Evolutionary conservation across 257 asterid species (phyloP).

Genomic region (Nicotiana knightiana): DNA sequence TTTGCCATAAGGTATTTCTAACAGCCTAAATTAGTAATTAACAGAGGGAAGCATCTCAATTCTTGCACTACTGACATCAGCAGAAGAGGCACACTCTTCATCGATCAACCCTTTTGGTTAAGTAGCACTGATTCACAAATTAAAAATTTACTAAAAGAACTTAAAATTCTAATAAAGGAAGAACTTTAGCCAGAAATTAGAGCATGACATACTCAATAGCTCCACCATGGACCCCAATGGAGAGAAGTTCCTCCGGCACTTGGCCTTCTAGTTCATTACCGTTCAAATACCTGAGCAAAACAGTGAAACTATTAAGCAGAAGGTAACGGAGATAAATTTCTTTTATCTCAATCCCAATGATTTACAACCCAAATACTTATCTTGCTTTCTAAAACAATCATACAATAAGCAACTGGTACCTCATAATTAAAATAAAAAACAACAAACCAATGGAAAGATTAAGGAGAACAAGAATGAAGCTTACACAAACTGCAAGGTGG

Average conservation of each 20-base stretch:
- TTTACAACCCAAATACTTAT: not conserved
- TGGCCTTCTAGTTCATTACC: constrained; percentile 68
- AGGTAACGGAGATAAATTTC: not conserved
- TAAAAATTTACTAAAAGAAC: not conserved
- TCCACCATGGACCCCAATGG: constrained; percentile 96
- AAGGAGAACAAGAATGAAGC: constrained; percentile 20
- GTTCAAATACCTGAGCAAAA: constrained; percentile 52
- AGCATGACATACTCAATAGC: constrained; percentile 69
- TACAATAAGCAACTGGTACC: not conserved
- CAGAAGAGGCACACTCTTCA: not conserved
- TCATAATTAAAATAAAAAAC: not conserved
- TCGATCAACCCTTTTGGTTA: no score
- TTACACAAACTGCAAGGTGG: constrained; percentile 83
- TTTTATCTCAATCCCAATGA: not conserved
- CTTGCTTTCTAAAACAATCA: not conserved
- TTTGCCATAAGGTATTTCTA: not conserved
- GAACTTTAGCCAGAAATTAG: not conserved
- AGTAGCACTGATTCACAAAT: not conserved
- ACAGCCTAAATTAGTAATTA: not conserved
- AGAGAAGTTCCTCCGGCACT: constrained; percentile 81
- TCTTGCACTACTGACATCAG: not conserved
- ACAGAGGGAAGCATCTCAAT: not conserved
- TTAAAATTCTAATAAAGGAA: not conserved
- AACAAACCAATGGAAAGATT: not conserved
- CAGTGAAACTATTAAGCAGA: not conserved